A percentile compares a stretch with the other conserved stretches of the same genome.
Conservation (phyloP, 2,329 filamentous ascomycete species). For the Trichoderma sp. region DNA sequence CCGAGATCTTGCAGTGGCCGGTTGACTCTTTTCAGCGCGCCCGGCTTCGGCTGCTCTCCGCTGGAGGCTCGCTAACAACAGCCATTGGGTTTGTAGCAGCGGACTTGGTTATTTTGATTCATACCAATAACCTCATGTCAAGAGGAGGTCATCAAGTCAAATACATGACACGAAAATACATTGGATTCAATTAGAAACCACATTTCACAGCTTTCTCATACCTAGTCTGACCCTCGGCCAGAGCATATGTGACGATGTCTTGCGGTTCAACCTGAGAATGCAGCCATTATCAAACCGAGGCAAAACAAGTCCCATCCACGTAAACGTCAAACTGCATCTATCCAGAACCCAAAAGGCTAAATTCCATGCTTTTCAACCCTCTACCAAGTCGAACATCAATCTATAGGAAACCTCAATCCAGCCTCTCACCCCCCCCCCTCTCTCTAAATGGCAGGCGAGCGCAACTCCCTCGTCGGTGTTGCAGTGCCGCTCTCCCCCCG, state of each 20-base stretch:
- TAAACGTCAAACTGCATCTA: not conserved
- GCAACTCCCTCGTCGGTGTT: conserved; percentile 46
- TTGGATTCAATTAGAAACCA: too few relatives aligned
- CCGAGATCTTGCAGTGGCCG: conserved; percentile 9
- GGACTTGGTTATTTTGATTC: too few relatives aligned
- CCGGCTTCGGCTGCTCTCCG: conserved; percentile 22
- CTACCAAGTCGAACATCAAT: not conserved
- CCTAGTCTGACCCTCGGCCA: too few relatives aligned
- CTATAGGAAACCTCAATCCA: not conserved
- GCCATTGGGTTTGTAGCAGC: too few relatives aligned
- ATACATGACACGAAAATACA: too few relatives aligned
- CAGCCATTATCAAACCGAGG: not conserved
- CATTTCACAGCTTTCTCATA: too few relatives aligned
- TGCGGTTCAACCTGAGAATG: not conserved
- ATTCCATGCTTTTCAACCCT: not conserved
- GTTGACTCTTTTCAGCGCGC: conserved; percentile 22
- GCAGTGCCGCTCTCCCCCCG: conserved; percentile 55
- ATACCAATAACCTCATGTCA: too few relatives aligned
- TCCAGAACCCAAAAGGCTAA: not conserved
- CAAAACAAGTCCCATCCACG: not conserved
- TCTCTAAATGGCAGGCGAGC: conserved; percentile 2
- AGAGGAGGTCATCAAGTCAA: too few relatives aligned
- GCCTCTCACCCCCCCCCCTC: too few relatives aligned
- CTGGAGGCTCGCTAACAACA: not conserved
- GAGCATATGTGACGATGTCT: too few relatives aligned